A percentile compares a stretch with the other conserved stretches of the same genome.
Conservation (phyloP, 1,284 basidiomycete species). For the Austropuccinia psidii region DNA sequence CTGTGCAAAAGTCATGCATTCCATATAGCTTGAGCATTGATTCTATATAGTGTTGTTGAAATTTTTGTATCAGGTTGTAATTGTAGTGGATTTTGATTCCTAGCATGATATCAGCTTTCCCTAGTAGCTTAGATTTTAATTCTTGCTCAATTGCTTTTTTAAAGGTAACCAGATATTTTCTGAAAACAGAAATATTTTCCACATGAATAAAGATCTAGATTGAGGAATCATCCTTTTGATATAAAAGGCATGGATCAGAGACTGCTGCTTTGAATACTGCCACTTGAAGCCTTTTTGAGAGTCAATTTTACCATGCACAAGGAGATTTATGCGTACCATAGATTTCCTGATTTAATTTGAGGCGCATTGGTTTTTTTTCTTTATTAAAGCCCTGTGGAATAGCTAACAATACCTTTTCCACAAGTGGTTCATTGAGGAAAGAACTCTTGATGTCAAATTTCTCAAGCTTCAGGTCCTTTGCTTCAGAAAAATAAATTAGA, state of each 20-base stretch:
- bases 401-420: not conserved
- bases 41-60: conserved; percentile 2
- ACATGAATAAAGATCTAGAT: not conserved
- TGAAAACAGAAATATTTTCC: not conserved
- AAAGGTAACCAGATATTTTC: not conserved
- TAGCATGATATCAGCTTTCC: not conserved
- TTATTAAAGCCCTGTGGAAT: not conserved
- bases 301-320: not conserved
- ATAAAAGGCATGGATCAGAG: not conserved
- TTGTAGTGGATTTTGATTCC: not conserved
- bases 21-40: not conserved
- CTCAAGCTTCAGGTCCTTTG: not conserved
- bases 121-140: not conserved
- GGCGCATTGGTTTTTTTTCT: not conserved
- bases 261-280: not conserved
- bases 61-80: not conserved
- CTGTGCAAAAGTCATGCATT: not conserved
- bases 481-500: not conserved
- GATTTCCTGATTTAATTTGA: not conserved
- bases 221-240: not conserved
- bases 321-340: conserved; percentile 7
- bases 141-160: not conserved
- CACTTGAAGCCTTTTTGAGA: not conserved
- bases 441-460: not conserved
- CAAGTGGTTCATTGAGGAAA: not conserved